A percentile compares a stretch with the other conserved stretches of the same genome.
Evolutionary conservation across 768 basidiomycete species (phyloP).

Genomic region (Lactarius akahatsu): DNA sequence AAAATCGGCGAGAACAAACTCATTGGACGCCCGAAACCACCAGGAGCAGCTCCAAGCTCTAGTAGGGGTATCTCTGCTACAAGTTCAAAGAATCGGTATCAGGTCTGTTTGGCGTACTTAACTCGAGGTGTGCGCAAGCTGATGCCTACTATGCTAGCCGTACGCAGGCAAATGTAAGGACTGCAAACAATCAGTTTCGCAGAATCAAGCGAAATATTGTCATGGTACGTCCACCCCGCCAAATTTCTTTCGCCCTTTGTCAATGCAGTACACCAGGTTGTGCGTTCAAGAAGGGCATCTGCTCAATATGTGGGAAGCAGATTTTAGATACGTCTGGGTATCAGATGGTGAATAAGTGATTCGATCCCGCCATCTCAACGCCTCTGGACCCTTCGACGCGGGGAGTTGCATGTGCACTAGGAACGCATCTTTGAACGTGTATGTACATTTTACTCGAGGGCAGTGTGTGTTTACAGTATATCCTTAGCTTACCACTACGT

Average conservation of each 20-base stretch:
- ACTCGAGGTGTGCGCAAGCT: constrained; percentile 26
- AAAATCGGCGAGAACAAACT: constrained; percentile 87
- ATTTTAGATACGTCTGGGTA: constrained; percentile 83
- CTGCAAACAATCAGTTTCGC: constrained; percentile 79
- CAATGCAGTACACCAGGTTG: constrained; percentile 52
- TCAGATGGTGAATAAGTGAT: constrained; percentile 80
- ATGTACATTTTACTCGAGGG: constrained; percentile 5
- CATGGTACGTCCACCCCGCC: constrained; percentile 55
- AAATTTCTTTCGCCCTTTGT: constrained; percentile 8
- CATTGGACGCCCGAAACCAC: constrained; percentile 50
- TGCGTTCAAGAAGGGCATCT: constrained; percentile 84
- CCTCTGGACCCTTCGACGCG: not conserved
- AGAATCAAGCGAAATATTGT: constrained; percentile 87
- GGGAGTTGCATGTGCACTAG: constrained; percentile 7
- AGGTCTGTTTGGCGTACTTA: constrained; percentile 45
- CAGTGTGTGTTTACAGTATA: constrained; percentile 7
- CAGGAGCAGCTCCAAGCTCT: constrained; percentile 26
- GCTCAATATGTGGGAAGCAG: constrained; percentile 84
- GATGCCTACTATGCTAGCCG: constrained; percentile 47
- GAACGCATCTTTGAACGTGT: constrained; percentile 5
- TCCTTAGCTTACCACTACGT: constrained; percentile 33
- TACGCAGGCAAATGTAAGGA: constrained; percentile 87
- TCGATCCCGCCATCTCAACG: constrained; percentile 20
- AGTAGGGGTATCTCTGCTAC: constrained; percentile 37
- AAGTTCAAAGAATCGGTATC: constrained; percentile 72